Evolutionary conservation across 805 yeast genomes (phyloP).

Genomic region (Yamadazyma takamatsuzukensis): DNA sequence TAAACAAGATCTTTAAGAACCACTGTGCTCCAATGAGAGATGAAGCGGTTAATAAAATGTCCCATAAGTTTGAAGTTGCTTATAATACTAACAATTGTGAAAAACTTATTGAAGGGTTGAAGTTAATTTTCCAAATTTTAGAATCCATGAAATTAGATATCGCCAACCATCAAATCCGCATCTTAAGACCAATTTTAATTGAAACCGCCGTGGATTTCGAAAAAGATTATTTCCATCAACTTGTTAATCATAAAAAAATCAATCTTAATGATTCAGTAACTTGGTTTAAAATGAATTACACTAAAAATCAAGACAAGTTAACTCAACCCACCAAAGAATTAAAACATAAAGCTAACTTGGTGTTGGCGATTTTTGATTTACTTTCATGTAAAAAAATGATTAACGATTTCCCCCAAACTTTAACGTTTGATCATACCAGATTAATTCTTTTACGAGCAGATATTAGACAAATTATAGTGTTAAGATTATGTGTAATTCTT

Average conservation of each 20-base stretch:
- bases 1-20: slow-evolving; percentile 71
- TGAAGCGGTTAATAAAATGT: slow-evolving; percentile 83
- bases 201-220: slow-evolving; percentile 89
- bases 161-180: slow-evolving; percentile 89
- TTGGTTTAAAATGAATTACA: slow-evolving; percentile 55
- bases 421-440: slow-evolving; percentile 82
- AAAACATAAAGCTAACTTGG: slow-evolving; percentile 13
- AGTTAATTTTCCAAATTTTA: slow-evolving; percentile 73
- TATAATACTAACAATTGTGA: slow-evolving; percentile 41
- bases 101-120: slow-evolving; percentile 68
- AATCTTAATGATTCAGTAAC: slow-evolving; percentile 56
- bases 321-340: slow-evolving; percentile 2
- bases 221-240: slow-evolving; percentile 68
- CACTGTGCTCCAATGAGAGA: slow-evolving; percentile 98
- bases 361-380: slow-evolving; percentile 56
- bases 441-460: slow-evolving; percentile 77
- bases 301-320: slow-evolving; percentile 15
- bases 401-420: slow-evolving; percentile 75
- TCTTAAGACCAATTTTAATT: slow-evolving; percentile 76
- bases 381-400: slow-evolving; percentile 79
- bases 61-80: slow-evolving; percentile 50
- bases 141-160: slow-evolving; percentile 95
- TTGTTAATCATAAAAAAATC: slow-evolving; percentile 52
- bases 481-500: slow-evolving; percentile 67
- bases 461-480: slow-evolving; percentile 77